These are phyloP conservation scores for Suhomyces maxii DNA, from an alignment of 1,139 yeast species.

Conservation along the genomic window DNA sequence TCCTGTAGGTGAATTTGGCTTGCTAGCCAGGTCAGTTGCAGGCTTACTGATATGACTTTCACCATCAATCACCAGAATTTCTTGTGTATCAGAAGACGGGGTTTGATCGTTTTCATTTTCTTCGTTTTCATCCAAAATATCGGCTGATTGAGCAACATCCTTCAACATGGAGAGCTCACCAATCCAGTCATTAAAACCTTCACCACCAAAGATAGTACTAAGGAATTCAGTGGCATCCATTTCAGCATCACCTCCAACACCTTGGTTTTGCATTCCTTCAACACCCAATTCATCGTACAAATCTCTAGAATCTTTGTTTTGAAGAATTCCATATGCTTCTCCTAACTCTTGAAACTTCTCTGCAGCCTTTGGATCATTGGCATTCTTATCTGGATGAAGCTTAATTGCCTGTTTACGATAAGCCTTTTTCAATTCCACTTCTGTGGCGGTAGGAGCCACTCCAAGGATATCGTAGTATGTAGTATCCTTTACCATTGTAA, in stretches of 20 bases:
- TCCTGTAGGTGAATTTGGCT: not conserved
- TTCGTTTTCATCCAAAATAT: slow-evolving; percentile 35
- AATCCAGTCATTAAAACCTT: slow-evolving; percentile 80
- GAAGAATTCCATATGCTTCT: slow-evolving; percentile 47
- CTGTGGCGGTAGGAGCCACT: slow-evolving; percentile 22
- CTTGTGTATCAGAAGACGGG: not conserved
- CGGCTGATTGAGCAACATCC: slow-evolving; percentile 60
- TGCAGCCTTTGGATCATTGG: slow-evolving; percentile 28
- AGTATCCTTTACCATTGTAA: slow-evolving; percentile 25
- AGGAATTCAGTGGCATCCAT: slow-evolving; percentile 69
- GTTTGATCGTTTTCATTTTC: slow-evolving; percentile 6
- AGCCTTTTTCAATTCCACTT: slow-evolving; percentile 27
- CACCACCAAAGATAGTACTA: slow-evolving; percentile 77
- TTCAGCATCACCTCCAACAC: slow-evolving; percentile 21
- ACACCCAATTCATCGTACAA: slow-evolving; percentile 45
- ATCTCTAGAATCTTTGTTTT: slow-evolving; percentile 37
- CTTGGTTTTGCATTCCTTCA: slow-evolving; percentile 40
- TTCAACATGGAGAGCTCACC: slow-evolving; percentile 68
- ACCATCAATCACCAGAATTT: slow-evolving; percentile 10
- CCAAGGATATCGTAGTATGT: slow-evolving; percentile 26
- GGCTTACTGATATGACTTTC: slow-evolving; percentile 9
- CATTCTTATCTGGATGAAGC: slow-evolving; percentile 30
- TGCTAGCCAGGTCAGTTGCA: slow-evolving; percentile 1
- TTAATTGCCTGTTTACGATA: slow-evolving; percentile 28
- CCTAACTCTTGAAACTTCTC: slow-evolving; percentile 32